Conservation (phyloP, 257 asterid genomes). For the Penstemon newberryi region DNA sequence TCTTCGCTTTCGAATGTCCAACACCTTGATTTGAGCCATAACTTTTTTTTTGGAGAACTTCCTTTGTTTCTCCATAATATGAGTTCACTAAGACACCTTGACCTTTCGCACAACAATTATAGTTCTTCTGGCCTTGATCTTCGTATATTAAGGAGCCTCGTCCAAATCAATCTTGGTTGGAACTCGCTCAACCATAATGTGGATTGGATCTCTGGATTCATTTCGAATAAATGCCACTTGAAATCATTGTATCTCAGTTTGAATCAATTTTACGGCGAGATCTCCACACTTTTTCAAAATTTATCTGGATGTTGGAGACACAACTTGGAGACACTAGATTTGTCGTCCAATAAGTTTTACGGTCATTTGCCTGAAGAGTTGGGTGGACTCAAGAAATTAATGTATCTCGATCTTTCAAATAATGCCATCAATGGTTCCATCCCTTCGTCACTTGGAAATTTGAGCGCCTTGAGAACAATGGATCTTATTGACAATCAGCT, state of each 20-base stretch:
- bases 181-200: not conserved
- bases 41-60: no score
- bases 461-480: no score
- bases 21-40: no score
- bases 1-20: no score
- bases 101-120: no score
- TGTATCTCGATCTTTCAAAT: not conserved
- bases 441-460: not conserved
- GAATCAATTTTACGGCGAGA: not conserved
- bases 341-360: not conserved
- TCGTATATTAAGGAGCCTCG: no score
- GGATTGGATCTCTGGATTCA: not conserved
- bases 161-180: not conserved
- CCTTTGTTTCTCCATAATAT: no score
- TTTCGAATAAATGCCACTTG: not conserved
- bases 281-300: not conserved
- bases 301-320: not conserved
- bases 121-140: no score
- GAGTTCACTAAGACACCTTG: no score
- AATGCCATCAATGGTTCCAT: not conserved
- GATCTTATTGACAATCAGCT: no score
- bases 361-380: constrained; percentile 6
- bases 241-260: not conserved
- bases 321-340: not conserved
- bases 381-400: not conserved